These are phyloP conservation scores for Acer yangbiense DNA, from an alignment of 345 rosid species.

Conservation along the genomic window DNA sequence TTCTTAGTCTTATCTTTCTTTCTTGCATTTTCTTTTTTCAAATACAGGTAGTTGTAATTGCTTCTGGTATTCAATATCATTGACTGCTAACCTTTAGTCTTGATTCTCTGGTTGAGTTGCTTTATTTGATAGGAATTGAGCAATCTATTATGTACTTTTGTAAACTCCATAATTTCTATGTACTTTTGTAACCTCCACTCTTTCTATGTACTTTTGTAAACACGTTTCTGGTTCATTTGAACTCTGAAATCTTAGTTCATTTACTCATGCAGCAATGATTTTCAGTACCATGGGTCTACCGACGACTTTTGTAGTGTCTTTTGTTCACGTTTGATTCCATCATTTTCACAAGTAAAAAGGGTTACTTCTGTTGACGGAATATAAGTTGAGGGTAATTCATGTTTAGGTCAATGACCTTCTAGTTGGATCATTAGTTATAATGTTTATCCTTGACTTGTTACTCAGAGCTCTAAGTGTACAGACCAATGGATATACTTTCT, in stretches of 20 bases:
- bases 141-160: not conserved
- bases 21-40: not conserved
- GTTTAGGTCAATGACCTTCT: too few relatives aligned
- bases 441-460: too few relatives aligned
- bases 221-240: not conserved
- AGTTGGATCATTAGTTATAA: too few relatives aligned
- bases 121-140: too few relatives aligned
- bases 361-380: too few relatives aligned
- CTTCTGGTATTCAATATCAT: not conserved
- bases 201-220: too few relatives aligned
- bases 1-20: not conserved
- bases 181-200: too few relatives aligned
- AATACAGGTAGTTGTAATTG: not conserved
- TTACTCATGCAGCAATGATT: not conserved
- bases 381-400: not conserved
- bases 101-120: not conserved
- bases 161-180: not conserved
- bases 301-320: not conserved
- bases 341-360: not conserved
- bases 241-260: not conserved
- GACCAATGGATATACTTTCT: too few relatives aligned
- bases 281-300: not conserved
- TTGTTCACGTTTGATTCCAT: not conserved
- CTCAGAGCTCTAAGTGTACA: too few relatives aligned
- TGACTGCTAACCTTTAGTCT: not conserved